Evolutionary conservation across 257 asterid species (phyloP), one percentile per base, ranked within the genome.

Genomic region (Osmanthus fragrans): DNA sequence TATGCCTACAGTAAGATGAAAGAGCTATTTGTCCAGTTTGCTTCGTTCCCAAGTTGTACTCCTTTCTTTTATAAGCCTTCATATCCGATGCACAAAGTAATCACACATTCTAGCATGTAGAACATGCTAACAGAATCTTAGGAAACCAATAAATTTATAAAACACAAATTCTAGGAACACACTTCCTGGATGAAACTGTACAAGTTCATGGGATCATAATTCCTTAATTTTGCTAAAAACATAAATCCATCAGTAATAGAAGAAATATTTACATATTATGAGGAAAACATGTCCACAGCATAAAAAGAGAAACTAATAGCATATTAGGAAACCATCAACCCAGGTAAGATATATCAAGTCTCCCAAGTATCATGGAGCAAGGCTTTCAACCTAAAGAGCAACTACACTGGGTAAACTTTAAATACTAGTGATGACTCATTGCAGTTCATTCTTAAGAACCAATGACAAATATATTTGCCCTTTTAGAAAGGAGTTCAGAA

Each of bases 41-140:
- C 67, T 45, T 60, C 18, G 33, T 45, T 33, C 76, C 76, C 76
- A 71, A 11, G n/a, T 34, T 60, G 36, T 21, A 79, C 70, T 67
- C 45, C 68, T 73, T 49, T 32, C 18, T 45, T 37, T 8, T 19
- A 19, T 54, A 54, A 56, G 29, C 65, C 65, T 56, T 56, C n/a
- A 12, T 56, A 47, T 56, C 65, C 27, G 4, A 7, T 19, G 27
- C 23, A n/a, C 23, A 54, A 54, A n/a, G 64, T 54, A n/a, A 56
- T 56, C 6, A 56, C 27, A n/a, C 65, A n/a, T 56, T 56, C 65
- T 56, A 56, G 7, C 29, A 56, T 56, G 65, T 56, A 56, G 21
- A n/a, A n/a, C 65, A 19, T 56, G 1, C 65, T n/a, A n/a, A 56
- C 65, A 56, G 8, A n/a, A n/a, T 56, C 10, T 2, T 19, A 56